These are phyloP conservation scores for Chlorophyllum brunneum DNA, from an alignment of 768 basidiomycete genomes.

Conservation along the genomic window DNA sequence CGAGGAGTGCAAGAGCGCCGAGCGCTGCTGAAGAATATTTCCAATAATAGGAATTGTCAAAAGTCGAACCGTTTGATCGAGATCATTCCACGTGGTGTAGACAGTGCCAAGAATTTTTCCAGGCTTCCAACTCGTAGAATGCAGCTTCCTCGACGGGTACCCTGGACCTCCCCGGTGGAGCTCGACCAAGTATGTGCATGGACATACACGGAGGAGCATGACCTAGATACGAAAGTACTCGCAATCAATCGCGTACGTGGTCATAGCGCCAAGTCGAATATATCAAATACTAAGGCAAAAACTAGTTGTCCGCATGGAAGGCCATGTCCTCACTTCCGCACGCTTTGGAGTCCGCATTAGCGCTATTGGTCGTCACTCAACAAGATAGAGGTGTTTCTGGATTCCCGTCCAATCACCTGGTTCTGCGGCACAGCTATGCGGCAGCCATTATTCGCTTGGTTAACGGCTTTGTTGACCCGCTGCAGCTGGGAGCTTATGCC, in stretches of 20 bases:
- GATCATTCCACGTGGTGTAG: slow-evolving; percentile 7
- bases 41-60: slow-evolving; percentile 6
- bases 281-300: not conserved
- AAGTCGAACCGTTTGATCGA: slow-evolving; percentile 10
- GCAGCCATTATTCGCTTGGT: slow-evolving; percentile 84
- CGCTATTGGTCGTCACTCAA: slow-evolving; percentile 54
- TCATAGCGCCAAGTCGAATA: not conserved
- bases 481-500: slow-evolving; percentile 87
- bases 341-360: slow-evolving; percentile 70
- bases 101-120: not conserved
- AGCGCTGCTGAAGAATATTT: not conserved
- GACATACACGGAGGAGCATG: slow-evolving; percentile 67
- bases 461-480: slow-evolving; percentile 92
- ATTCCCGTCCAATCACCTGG: slow-evolving; percentile 34
- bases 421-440: slow-evolving; percentile 74
- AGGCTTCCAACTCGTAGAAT: slow-evolving; percentile 29
- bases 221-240: slow-evolving; percentile 46
- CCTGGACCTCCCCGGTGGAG: slow-evolving; percentile 69
- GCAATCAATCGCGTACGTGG: slow-evolving; percentile 64
- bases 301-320: slow-evolving; percentile 76
- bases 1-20: not conserved
- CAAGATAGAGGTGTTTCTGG: slow-evolving; percentile 40
- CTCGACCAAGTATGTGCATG: slow-evolving; percentile 73
- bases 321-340: slow-evolving; percentile 74
- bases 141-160: slow-evolving; percentile 76